Evolutionary conservation across 345 rosid genomes (phyloP).

Genomic region (Linum tenue): DNA sequence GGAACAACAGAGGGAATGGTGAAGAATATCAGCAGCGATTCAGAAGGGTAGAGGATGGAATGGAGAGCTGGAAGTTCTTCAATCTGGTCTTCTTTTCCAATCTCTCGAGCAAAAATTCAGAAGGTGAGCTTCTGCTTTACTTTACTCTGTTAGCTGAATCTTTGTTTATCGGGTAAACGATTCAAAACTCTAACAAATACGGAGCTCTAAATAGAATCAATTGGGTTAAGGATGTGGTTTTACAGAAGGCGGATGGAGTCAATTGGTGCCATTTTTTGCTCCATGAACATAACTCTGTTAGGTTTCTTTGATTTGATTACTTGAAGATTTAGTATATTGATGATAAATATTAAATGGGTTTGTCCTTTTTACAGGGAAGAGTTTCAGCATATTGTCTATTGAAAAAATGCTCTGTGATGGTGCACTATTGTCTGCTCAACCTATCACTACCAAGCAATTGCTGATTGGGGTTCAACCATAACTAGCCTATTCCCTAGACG

Average conservation of each 20-base stretch:
- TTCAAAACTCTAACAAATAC: constrained; percentile 43
- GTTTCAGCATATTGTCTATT: constrained; percentile 40
- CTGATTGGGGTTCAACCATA: constrained; percentile 67
- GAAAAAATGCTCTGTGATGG: constrained; percentile 48
- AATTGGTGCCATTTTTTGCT: constrained; percentile 40
- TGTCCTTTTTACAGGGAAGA: constrained; percentile 50
- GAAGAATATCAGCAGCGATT: constrained; percentile 63
- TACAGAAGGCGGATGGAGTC: constrained; percentile 68
- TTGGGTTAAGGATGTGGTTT: constrained; percentile 46
- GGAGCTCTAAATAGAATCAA: constrained; percentile 41
- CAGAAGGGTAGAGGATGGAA: constrained; percentile 46
- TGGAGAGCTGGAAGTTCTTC: constrained; percentile 67
- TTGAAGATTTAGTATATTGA: neutral
- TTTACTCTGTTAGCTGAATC: neutral
- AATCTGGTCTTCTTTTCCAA: constrained; percentile 46
- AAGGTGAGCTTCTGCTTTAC: constrained; percentile 20
- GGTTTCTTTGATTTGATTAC: constrained; percentile 5
- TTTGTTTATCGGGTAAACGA: constrained; percentile 25
- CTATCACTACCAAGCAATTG: constrained; percentile 33
- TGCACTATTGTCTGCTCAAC: constrained; percentile 31
- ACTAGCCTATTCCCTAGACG: constrained; percentile 59
- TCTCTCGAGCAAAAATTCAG: constrained; percentile 59
- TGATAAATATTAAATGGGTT: neutral
- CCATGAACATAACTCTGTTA: constrained; percentile 52
- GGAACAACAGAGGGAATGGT: constrained; percentile 30